Evolutionary conservation across 306 rosid genomes (phyloP).

Genomic region (Corylus avellana): DNA sequence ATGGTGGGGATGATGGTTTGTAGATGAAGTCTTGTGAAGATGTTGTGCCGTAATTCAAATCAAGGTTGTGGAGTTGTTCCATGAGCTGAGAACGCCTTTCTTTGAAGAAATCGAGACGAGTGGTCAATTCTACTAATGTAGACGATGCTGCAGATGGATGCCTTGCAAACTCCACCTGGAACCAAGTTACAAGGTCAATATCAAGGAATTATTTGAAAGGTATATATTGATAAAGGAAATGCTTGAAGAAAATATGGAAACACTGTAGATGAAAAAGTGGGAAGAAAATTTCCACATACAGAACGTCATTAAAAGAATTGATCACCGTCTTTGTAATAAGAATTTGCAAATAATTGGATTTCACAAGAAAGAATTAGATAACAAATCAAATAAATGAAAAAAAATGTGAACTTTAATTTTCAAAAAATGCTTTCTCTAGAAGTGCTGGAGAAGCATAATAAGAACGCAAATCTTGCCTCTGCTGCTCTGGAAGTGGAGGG

Average conservation of each 20-base stretch:
- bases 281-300: no score
- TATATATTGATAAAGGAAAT: not conserved
- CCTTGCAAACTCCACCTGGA: slow-evolving; percentile 74
- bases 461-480: slow-evolving; percentile 56
- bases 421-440: not conserved
- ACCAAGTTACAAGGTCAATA: slow-evolving; percentile 25
- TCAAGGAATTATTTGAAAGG: slow-evolving; percentile 4
- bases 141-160: slow-evolving; percentile 86
- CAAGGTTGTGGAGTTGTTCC: slow-evolving; percentile 99
- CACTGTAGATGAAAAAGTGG: not conserved
- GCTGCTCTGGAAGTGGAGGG: slow-evolving; percentile 83
- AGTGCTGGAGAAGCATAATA: not conserved
- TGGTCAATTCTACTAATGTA: slow-evolving; percentile 82
- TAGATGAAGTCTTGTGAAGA: slow-evolving; percentile 71
- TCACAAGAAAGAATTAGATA: not conserved
- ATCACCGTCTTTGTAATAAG: not conserved
- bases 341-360: not conserved
- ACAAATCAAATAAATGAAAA: not conserved
- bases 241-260: not conserved
- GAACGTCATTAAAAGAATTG: not conserved
- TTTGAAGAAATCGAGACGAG: slow-evolving; percentile 99
- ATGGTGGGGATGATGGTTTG: slow-evolving; percentile 82
- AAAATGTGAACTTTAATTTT: slow-evolving; percentile 1
- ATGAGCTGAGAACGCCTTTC: slow-evolving; percentile 96
- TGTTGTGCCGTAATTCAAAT: slow-evolving; percentile 79